These are phyloP conservation scores for barrel medic (Medicago truncatula) DNA, from an alignment of 306 rosid genomes.

Conservation along the genomic window MtrunA17r5.0-ANR NC_053046.1:44306501-44307000, in stretches of 20 bases:
- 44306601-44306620: constrained; percentile 11
- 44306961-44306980: constrained; percentile 52
- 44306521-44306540: constrained; percentile 59
- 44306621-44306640: background rate
- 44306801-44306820: background rate
- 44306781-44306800: background rate
- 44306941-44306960: constrained; percentile 23
- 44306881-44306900: background rate
- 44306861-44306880: background rate
- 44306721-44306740: background rate
- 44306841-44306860: background rate
- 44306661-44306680: background rate
- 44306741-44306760: background rate
- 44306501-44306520: constrained; percentile 54
- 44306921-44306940: constrained; percentile 6
- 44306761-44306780: background rate
- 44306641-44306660: background rate
- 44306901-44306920: background rate
- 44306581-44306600: background rate
- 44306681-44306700: too few relatives aligned
- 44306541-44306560: constrained; percentile 35
- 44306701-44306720: background rate
- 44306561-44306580: too few relatives aligned
- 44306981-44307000: constrained; percentile 33
- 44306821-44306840: background rate